Base-by-base conservation (phyloP, 2,329 filamentous ascomycete species). In the Colletotrichum lentis region DNA sequence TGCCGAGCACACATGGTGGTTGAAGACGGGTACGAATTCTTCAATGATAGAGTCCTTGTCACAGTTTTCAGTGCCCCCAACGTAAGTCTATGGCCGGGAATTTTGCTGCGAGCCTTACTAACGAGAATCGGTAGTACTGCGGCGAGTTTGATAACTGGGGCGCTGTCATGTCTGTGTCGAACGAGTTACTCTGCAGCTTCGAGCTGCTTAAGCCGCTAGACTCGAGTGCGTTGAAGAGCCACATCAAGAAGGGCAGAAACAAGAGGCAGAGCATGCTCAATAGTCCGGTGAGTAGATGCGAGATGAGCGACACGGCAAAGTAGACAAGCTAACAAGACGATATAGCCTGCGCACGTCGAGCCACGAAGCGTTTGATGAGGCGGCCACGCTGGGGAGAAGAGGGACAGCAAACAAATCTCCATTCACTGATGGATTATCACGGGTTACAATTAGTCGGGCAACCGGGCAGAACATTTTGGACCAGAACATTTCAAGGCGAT, bases 91-190 rank as follows among this genome's bases (percentile, higher is more conserved):
- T n/a, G 37, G 12, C 56, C 27, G 22, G 5, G n/a, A 11, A n/a
- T 39, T 58, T 7, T 5, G 16, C 7, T 20, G 50, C 35, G 18
- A 62, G 8, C 12, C 43, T 24, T 69, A 64, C 77, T 80, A 73
- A 78, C 73, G n/a, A 24, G 14, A 47, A 7, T 47, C n/a, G 43
- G 44, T 72, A 97, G 92, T 98, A 99, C 76, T 99, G 96, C 75
- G 96, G 96, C 72, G 96, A 99, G 79, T 99, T 99, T 73, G 96
- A 99, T 77, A 99, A 99, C 72, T 98, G 96, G 93, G 96, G 96
- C 22, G 96, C 96, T 16, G 94, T 98, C 72, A 99, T 99, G 96
- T 97, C 95, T 2, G 96, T 99, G 24, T 97, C 94, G 1, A 88
- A 88, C 16, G 96, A 98, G 79, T 82, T 99, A 60, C 87, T 99